Evolutionary conservation across 306 rosid species (phyloP), one percentile per base, ranked within the genome.

Genomic region (Gleditsia sinensis): DNA sequence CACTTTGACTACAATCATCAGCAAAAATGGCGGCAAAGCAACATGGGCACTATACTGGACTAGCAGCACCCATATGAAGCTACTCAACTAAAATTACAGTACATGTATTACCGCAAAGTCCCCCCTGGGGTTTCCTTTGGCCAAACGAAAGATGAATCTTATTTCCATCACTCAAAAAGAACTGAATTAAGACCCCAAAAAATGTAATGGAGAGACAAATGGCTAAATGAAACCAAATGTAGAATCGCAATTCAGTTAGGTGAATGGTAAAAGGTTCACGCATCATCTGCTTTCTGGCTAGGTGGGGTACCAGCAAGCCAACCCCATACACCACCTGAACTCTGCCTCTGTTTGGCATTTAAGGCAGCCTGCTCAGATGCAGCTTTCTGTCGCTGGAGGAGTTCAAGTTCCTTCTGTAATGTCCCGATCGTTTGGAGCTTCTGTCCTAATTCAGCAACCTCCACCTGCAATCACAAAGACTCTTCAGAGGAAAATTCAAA

Each of bases 401-500:
- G 91, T 79, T 93, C 95, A 9, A 88, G 91, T 81, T 93, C 98
- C 84, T 90, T 90, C 69, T 88, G 94, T 75, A 93, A 74, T 16
- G 91, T 63, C 69, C 89, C 98, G 84, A 93, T 81, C 43, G 94
- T 78, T 78, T 90, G 96, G 75, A 93, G 92, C 80, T 90, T 93
- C 86, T 93, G 98, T 48, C 98, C 85, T 57, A 90, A 58, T 75
- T 93, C 98, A 11, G 95, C 98, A 59, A 93, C 96, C 71, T 93
- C 93, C 9, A 90, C 98, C 98, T 93, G 89, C 48, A 23, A 56
- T 23, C 68, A 70, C 78, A 74, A 72, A 21, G 33, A 71, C 74
- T 62, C 10, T 67, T 58, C 24, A 78, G 79, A 57, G 17, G 43
- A 43, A 7, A 30, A 51, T 3, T 46, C 43, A 36, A 34, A 30